phyloP scores from a whole-genome alignment of 2,329 filamentous ascomycete genomes.

The Epicoccum nigrum region DNA sequence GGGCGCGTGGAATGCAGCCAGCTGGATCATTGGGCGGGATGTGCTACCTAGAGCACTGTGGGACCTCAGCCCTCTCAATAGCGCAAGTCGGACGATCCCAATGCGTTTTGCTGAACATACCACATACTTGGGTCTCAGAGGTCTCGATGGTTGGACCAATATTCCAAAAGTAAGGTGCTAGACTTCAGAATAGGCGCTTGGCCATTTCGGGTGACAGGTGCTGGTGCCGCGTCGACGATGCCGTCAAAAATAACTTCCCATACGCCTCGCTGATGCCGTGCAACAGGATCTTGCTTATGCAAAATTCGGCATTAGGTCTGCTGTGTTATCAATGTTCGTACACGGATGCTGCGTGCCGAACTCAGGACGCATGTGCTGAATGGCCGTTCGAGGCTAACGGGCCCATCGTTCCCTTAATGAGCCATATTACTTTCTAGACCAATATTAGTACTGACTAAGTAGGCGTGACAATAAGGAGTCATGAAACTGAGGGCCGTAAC shows the following conservation, averaged over 20 bases:
- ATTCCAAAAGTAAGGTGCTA: constrained; percentile 17
- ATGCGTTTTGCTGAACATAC: background rate
- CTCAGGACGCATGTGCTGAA: background rate
- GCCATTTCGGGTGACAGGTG: constrained; percentile 6
- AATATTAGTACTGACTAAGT: background rate
- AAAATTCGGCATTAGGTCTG: background rate
- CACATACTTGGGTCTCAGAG: constrained; percentile 7
- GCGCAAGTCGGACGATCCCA: background rate
- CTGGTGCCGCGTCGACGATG: constrained; percentile 9
- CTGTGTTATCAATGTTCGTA: background rate
- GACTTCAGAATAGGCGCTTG: constrained; percentile 17
- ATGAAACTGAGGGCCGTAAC: background rate
- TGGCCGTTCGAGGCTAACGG: constrained; percentile 11
- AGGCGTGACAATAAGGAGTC: background rate
- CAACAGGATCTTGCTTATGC: constrained; percentile 13
- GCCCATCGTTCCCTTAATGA: constrained; percentile 9
- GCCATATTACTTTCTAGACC: background rate
- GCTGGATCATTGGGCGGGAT: constrained; percentile 5
- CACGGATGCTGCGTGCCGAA: constrained; percentile 3
- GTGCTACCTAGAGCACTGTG: constrained; percentile 8
- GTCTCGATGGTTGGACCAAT: constrained; percentile 22
- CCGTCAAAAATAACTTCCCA: constrained; percentile 4
- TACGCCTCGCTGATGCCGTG: constrained; percentile 11
- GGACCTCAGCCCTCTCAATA: constrained; percentile 9
- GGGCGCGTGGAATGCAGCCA: constrained; percentile 12